phyloP scores from a whole-genome alignment of 768 basidiomycete genomes.

The Tulasnella sp. region DNA sequence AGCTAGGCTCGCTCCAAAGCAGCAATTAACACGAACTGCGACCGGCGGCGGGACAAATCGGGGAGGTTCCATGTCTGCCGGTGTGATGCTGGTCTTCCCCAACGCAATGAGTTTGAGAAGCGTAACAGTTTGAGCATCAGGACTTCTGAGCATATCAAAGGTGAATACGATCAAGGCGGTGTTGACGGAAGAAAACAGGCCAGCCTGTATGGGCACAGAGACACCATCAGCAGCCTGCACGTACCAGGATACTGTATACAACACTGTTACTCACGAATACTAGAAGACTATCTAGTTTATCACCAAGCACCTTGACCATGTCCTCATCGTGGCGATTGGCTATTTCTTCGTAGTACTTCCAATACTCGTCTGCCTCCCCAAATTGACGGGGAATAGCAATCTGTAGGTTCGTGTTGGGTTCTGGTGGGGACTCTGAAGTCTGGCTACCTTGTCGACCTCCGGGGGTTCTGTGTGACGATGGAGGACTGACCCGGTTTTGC shows the following conservation, averaged over 20 bases:
- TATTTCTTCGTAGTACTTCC: background rate
- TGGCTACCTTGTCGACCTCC: too few relatives aligned
- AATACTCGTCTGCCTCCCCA: background rate
- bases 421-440: too few relatives aligned
- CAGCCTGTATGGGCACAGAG: background rate
- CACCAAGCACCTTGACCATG: background rate
- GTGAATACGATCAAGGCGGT: conserved; percentile 4
- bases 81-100: background rate
- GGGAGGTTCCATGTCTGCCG: background rate
- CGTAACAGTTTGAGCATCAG: background rate
- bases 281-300: background rate
- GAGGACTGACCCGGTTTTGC: too few relatives aligned
- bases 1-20: background rate
- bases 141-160: background rate
- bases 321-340: background rate
- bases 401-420: too few relatives aligned
- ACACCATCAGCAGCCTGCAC: background rate
- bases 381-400: background rate
- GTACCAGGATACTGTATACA: background rate
- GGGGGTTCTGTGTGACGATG: too few relatives aligned
- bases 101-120: background rate
- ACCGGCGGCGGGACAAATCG: background rate
- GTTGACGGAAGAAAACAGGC: conserved; percentile 11
- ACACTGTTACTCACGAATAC: background rate
- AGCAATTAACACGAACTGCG: conserved; percentile 6